These are phyloP conservation scores for Chytridiales sp. DNA, from an alignment of 371 early-diverging fungal genomes.

Conservation along the genomic window DNA sequence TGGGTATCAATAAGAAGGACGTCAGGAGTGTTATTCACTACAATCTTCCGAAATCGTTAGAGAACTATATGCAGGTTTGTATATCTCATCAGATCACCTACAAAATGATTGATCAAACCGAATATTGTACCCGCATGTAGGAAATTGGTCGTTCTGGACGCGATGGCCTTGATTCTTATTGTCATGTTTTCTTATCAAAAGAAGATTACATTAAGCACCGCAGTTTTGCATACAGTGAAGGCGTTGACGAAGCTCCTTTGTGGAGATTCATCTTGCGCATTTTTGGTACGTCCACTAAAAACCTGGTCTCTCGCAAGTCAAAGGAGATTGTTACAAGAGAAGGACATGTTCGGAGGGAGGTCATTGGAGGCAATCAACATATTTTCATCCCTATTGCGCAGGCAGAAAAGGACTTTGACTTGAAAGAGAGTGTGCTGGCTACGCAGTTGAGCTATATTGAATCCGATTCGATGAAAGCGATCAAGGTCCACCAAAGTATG, in stretches of 20 bases:
- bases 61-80: slow-evolving; percentile 73
- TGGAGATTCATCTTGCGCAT: slow-evolving; percentile 49
- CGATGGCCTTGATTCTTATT: slow-evolving; percentile 65
- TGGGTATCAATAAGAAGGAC: slow-evolving; percentile 81
- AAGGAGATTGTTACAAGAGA: slow-evolving; percentile 16
- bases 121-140: slow-evolving; percentile 34
- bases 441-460: slow-evolving; percentile 53
- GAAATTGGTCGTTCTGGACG: slow-evolving; percentile 85
- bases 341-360: slow-evolving; percentile 28
- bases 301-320: not conserved
- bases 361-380: slow-evolving; percentile 5
- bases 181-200: slow-evolving; percentile 65
- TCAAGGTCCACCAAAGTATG: no score
- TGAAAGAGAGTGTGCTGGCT: slow-evolving; percentile 38
- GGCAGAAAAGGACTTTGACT: slow-evolving; percentile 35
- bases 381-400: slow-evolving; percentile 27
- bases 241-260: slow-evolving; percentile 51
- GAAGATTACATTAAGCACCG: slow-evolving; percentile 67
- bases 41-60: slow-evolving; percentile 72
- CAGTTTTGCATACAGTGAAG: slow-evolving; percentile 61
- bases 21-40: slow-evolving; percentile 82
- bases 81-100: not conserved
- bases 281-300: slow-evolving; percentile 29
- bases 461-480: slow-evolving; percentile 29
- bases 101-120: not conserved